Evolutionary conservation across 805 yeast genomes (phyloP), one percentile per base, ranked within the genome.

Genomic region (Scheffersomyces spartinae): DNA sequence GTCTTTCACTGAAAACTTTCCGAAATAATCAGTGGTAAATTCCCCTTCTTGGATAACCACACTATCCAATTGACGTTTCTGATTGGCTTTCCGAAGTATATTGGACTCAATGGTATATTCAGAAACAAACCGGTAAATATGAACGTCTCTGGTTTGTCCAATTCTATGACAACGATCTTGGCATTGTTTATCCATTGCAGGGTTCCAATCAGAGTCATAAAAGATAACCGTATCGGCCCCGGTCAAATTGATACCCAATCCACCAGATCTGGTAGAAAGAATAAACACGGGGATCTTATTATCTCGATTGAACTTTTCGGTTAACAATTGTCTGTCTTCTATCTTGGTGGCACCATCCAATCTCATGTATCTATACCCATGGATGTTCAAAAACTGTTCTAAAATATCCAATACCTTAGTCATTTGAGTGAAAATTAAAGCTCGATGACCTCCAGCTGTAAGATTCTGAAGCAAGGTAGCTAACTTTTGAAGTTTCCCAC

Each of bases 211-310:
- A 3, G 95, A 84, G 52, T 91, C 99, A 49, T 93, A 91, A 55
- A 91, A 93, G 6, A 91, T 84, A 22, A 91, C 99, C 0, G 98
- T 91, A 45, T 91, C 99, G 0, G 99, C 99, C 45, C 97, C 99
- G 0, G 98, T 91, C 36, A 91, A 58, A 45, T 91, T 91, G 49
- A 91, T 91, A 47, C 99, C 99, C 39, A 93, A 64, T 18, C 99
- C 99, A 50, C 99, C 99, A 3, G 98, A 91, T 53, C 99, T 72
- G 3, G 96, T 84, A 3, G 95, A 84, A 27, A 91, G 52, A 25
- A 91, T 91, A 43, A 91, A 91, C 11, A 86, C 94, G 3, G 94
- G 91, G 23, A 88, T 77, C 34, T 75, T 68, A 9, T 78, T 61
- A 47, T 91, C 98, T 25, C 75, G 69, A 47, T 91, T 91, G 56